Percentiles rank a stretch among this genome's conserved stretches.
phyloP scores from a whole-genome alignment of 106 monocot genomes.

The Narthecium ossifragum region DNA sequence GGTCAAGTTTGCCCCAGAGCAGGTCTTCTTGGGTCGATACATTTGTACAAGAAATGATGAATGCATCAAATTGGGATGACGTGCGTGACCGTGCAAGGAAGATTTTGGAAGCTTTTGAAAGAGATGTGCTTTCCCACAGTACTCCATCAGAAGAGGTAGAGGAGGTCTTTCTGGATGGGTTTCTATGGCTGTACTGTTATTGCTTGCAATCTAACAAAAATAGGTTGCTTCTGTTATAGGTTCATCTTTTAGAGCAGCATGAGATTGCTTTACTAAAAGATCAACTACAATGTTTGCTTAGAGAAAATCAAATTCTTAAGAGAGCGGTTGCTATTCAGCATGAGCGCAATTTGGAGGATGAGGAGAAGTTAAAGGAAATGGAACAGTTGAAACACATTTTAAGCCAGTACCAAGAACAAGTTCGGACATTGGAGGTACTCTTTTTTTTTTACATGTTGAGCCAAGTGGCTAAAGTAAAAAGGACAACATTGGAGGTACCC shows the following conservation, averaged over 20 bases:
- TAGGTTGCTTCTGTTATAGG: not conserved
- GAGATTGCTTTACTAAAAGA: constrained; percentile 14
- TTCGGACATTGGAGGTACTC: constrained; percentile 12
- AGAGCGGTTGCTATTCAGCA: constrained; percentile 17
- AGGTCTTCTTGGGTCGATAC: constrained; percentile 60
- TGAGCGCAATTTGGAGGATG: constrained; percentile 6
- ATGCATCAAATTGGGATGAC: constrained; percentile 60
- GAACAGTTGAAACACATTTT: constrained; percentile 15
- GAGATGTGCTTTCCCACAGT: constrained; percentile 25
- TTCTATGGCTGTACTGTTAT: no score
- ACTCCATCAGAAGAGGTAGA: constrained; percentile 45
- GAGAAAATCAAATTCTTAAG: constrained; percentile 19
- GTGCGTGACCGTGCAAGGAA: constrained; percentile 42
- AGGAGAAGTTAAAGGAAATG: constrained; percentile 10
- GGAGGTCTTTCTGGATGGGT: no score
- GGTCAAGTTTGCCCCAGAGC: not conserved
- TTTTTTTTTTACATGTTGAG: not conserved
- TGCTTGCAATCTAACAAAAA: no score
- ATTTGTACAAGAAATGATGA: constrained; percentile 78
- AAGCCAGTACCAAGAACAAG: constrained; percentile 13
- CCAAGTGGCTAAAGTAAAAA: no score
- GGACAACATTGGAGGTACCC: no score
- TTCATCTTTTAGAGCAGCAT: constrained; percentile 14
- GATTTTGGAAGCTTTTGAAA: constrained; percentile 64
- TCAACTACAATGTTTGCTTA: constrained; percentile 6